Percentiles rank a stretch among this genome's conserved stretches.
Conservation (phyloP, 1,139 yeast genomes). For the Blastobotrys indianensis region DNA sequence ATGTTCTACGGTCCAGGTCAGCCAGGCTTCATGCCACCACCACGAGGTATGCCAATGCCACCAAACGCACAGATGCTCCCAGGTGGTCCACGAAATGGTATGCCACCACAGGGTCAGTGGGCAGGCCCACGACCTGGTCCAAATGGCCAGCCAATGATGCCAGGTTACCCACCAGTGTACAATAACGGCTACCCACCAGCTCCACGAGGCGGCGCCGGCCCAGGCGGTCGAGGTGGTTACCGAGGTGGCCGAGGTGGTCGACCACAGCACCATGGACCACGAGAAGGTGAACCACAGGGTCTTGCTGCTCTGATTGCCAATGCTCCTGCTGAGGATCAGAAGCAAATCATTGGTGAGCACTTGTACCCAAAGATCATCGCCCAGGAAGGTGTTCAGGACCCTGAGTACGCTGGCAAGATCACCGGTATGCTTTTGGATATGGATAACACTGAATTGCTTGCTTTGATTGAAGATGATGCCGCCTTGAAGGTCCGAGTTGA, state of each 20-base stretch:
- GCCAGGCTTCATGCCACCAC: constrained; percentile 76
- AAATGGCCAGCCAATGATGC: constrained; percentile 29
- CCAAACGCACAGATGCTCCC: constrained; percentile 84
- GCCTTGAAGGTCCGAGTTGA: constrained; percentile 87
- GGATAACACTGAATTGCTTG: constrained; percentile 86
- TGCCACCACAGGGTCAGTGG: constrained; percentile 43
- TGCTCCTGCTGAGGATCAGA: constrained; percentile 74
- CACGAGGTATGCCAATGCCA: constrained; percentile 74
- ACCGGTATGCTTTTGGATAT: constrained; percentile 98
- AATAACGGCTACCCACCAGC: constrained; percentile 48
- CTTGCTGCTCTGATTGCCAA: constrained; percentile 34
- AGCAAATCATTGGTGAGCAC: constrained; percentile 96
- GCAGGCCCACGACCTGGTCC: constrained; percentile 25
- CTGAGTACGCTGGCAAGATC: constrained; percentile 96
- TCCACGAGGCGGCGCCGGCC: constrained; percentile 15
- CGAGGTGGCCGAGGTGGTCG: constrained; percentile 25
- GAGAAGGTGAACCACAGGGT: constrained; percentile 23
- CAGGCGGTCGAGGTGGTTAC: constrained; percentile 36
- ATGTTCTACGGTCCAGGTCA: constrained; percentile 79
- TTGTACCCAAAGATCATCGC: constrained; percentile 90
- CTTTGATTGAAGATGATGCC: constrained; percentile 77
- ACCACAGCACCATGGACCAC: constrained; percentile 18
- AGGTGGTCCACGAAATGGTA: constrained; percentile 53
- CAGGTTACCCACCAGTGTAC: constrained; percentile 74
- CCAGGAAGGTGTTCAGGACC: constrained; percentile 78